These are phyloP conservation scores for Aureobasidium leucospermi DNA, from an alignment of 2,329 filamentous ascomycete species.

Conservation along the genomic window DNA sequence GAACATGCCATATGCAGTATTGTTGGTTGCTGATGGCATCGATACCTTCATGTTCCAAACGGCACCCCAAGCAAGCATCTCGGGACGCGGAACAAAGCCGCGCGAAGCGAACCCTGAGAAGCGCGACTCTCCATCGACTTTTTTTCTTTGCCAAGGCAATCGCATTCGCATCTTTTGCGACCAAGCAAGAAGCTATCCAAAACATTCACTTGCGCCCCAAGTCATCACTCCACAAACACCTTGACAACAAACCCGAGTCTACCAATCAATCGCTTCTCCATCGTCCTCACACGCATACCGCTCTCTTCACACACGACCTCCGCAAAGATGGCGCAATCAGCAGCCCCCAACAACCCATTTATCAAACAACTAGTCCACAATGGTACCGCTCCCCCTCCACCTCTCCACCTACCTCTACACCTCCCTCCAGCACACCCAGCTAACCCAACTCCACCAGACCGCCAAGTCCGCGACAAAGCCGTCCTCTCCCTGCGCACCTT, in stretches of 20 bases:
- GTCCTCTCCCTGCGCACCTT: slow-evolving; percentile 71
- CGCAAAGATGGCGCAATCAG: slow-evolving; percentile 10
- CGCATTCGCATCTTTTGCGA: neutral
- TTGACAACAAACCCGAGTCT: neutral
- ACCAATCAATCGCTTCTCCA: too few relatives aligned
- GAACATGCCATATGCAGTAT: too few relatives aligned
- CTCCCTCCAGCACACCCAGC: slow-evolving; percentile 30
- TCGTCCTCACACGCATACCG: neutral
- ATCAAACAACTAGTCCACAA: slow-evolving; percentile 79
- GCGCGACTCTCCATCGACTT: neutral
- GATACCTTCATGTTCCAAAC: neutral
- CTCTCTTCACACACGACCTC: neutral
- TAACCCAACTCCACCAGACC: slow-evolving; percentile 43
- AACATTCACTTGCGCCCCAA: neutral
- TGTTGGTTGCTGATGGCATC: neutral
- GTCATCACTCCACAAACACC: neutral
- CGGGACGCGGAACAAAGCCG: neutral
- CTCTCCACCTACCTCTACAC: slow-evolving; percentile 64
- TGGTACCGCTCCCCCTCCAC: slow-evolving; percentile 55
- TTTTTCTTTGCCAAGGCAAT: slow-evolving; percentile 7
- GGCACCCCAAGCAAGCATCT: neutral
- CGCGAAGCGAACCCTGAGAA: neutral
- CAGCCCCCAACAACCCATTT: slow-evolving; percentile 53
- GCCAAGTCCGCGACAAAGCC: slow-evolving; percentile 32
- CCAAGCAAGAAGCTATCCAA: neutral